These are phyloP conservation scores for Candida frijolesensis DNA, from an alignment of 1,139 yeast species.

Conservation along the genomic window DNA sequence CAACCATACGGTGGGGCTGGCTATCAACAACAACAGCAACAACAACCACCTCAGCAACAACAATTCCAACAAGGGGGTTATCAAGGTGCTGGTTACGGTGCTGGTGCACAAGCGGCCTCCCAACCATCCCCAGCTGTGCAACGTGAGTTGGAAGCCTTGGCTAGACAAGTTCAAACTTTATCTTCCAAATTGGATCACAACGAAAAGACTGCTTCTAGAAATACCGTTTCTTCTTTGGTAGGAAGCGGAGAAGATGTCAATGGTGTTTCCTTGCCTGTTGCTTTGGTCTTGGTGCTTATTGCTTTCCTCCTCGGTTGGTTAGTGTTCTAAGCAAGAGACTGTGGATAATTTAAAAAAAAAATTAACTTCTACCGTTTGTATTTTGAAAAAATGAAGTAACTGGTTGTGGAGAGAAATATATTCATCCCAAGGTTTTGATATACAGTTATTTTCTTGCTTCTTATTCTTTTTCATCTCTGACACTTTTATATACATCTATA, in stretches of 20 bases:
- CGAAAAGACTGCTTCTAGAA: slow-evolving; percentile 12
- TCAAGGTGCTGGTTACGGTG: slow-evolving; percentile 5
- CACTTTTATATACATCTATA: not conserved
- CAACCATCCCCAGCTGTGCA: slow-evolving; percentile 17
- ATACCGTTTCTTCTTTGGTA: slow-evolving; percentile 4
- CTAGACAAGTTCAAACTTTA: slow-evolving; percentile 44
- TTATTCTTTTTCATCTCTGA: not conserved
- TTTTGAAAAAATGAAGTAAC: not conserved
- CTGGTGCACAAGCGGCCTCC: not conserved
- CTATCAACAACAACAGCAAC: slow-evolving; percentile 13
- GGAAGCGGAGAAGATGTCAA: slow-evolving; percentile 33
- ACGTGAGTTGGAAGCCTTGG: slow-evolving; percentile 39
- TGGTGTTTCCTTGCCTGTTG: slow-evolving; percentile 56
- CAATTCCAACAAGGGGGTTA: slow-evolving; percentile 7
- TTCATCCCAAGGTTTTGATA: not conserved
- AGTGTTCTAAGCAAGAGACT: slow-evolving; percentile 39
- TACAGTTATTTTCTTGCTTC: not conserved
- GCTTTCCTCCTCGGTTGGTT: slow-evolving; percentile 66
- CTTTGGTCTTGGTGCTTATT: slow-evolving; percentile 51
- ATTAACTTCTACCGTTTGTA: too few relatives aligned
- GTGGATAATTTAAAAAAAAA: not conserved
- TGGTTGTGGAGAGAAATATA: not conserved
- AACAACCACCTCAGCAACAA: slow-evolving; percentile 11
- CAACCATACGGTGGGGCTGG: slow-evolving; percentile 11
- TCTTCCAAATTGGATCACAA: slow-evolving; percentile 43